A percentile compares a stretch with the other conserved stretches of the same genome.
These are phyloP conservation scores for Gracilaria caudata DNA, from an alignment of 23 red algal species.

Conservation along the genomic window DNA sequence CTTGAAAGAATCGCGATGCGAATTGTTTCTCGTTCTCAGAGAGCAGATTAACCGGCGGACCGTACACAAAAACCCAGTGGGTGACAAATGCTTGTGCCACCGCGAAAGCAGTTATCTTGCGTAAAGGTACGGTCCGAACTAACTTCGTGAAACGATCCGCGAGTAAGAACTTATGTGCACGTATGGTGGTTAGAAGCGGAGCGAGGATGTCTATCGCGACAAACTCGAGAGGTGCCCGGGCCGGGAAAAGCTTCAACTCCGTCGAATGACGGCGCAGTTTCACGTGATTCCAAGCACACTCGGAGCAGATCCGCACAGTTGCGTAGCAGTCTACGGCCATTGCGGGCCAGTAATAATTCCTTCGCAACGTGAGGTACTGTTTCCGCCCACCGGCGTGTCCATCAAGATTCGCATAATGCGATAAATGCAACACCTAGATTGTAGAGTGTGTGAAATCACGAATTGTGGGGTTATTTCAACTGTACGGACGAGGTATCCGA, in stretches of 20 bases:
- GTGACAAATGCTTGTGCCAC: too few species aligned
- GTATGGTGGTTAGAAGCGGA: conserved; percentile 1
- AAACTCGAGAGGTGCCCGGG: background rate
- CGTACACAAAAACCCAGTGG: conserved; percentile 5
- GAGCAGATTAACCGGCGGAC: background rate
- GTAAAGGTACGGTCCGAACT: conserved; percentile 27
- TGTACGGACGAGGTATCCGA: background rate
- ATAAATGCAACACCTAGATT: conserved; percentile 12
- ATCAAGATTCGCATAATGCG: background rate
- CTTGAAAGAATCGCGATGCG: background rate
- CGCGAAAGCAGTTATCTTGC: conserved; percentile 32
- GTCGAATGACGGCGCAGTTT: background rate
- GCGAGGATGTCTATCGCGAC: conserved; percentile 51
- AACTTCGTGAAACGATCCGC: conserved; percentile 39
- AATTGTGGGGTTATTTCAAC: background rate
- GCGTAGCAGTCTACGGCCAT: conserved; percentile 36
- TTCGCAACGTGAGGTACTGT: background rate
- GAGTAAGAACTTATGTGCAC: conserved; percentile 30
- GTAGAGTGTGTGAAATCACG: background rate
- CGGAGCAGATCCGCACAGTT: background rate
- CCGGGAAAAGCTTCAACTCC: conserved; percentile 16
- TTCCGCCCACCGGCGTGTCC: conserved; percentile 8
- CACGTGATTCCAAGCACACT: conserved; percentile 20
- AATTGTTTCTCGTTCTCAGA: background rate
- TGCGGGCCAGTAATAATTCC: conserved; percentile 9